Conservation (phyloP, 805 yeast species). For the Pichia rugopelliculosa region DNA sequence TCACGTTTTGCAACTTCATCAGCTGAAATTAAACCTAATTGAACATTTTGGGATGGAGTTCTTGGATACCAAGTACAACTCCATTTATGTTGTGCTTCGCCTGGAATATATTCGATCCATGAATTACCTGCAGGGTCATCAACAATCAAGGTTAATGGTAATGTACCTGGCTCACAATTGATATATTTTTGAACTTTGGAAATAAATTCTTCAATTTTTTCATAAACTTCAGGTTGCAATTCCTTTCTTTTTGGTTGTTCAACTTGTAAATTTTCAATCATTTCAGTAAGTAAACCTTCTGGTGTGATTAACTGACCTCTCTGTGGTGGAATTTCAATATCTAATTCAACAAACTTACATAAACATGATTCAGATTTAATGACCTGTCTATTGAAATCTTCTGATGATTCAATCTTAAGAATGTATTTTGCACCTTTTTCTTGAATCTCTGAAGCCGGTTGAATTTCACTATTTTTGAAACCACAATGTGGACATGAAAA, state of each 20-base stretch:
- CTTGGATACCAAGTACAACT: constrained; percentile 73
- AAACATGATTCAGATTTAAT: constrained; percentile 84
- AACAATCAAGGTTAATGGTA: constrained; percentile 70
- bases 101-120: constrained; percentile 86
- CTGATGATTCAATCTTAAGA: constrained; percentile 56
- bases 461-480: constrained; percentile 84
- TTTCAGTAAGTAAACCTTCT: constrained; percentile 81
- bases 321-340: constrained; percentile 91
- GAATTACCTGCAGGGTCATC: constrained; percentile 98
- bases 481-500: constrained; percentile 95
- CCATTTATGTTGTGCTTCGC: constrained; percentile 88
- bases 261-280: constrained; percentile 67
- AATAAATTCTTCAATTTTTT: constrained; percentile 67
- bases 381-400: constrained; percentile 83
- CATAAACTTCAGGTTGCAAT: constrained; percentile 65
- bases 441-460: constrained; percentile 90
- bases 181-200: constrained; percentile 50
- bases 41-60: constrained; percentile 81
- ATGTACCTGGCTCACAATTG: constrained; percentile 55
- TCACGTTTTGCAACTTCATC: constrained; percentile 55
- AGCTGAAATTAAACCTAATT: constrained; percentile 71
- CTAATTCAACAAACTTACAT: constrained; percentile 74
- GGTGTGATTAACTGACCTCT: constrained; percentile 89
- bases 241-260: constrained; percentile 79
- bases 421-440: constrained; percentile 76